phyloP scores from a whole-genome alignment of 139 green algal species.

The Picochlorum sp. region DNA sequence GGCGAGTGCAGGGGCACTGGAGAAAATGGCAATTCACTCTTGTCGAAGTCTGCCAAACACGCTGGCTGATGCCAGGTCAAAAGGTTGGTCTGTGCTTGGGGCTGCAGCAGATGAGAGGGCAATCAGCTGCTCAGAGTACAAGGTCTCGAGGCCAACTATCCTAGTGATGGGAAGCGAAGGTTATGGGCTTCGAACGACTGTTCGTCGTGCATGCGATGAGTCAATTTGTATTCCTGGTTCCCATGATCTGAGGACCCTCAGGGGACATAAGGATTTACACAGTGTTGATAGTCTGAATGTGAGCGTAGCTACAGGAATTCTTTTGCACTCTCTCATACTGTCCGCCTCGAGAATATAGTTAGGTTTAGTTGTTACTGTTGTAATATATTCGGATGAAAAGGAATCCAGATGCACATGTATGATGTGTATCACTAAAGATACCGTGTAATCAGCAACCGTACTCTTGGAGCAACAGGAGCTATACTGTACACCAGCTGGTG shows the following conservation, averaged over 20 bases:
- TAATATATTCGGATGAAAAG: no score
- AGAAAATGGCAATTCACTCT: slow-evolving; percentile 54
- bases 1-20: slow-evolving; percentile 73
- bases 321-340: slow-evolving; percentile 60
- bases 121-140: slow-evolving; percentile 16
- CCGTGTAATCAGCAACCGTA: no score
- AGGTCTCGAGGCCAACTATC: slow-evolving; percentile 48
- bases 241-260: neutral
- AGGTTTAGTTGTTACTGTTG: no score
- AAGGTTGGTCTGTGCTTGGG: slow-evolving; percentile 68
- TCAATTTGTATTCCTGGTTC: slow-evolving; percentile 9
- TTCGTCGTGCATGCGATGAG: slow-evolving; percentile 44
- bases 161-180: slow-evolving; percentile 89
- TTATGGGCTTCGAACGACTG: slow-evolving; percentile 56
- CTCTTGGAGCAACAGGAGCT: no score
- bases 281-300: slow-evolving; percentile 87
- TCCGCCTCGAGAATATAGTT: no score
- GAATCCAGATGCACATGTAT: no score
- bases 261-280: neutral
- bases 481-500: no score
- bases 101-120: slow-evolving; percentile 32
- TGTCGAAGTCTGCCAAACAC: slow-evolving; percentile 60
- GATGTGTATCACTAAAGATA: no score
- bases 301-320: slow-evolving; percentile 79
- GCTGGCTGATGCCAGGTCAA: slow-evolving; percentile 42